Evolutionary conservation across 805 yeast genomes (phyloP), one percentile per base, ranked within the genome.

Genomic region (Wickerhamiella vanderwaltii): DNA sequence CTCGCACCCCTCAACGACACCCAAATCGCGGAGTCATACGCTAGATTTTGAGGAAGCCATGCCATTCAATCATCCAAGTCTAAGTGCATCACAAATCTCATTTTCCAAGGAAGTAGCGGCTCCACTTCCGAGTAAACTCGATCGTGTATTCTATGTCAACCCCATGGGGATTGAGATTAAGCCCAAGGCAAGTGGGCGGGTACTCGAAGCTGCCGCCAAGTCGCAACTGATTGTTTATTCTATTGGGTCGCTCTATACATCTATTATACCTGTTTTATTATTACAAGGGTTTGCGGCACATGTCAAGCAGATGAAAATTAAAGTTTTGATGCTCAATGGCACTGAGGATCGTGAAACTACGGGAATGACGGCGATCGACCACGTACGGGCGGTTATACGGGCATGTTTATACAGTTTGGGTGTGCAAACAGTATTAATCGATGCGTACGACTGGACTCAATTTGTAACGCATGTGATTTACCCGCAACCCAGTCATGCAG

Each of bases 231-330:
- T 86, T 0, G 64, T 87, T 0, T 83, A 77, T 54, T 81, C 94
- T 0, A 81, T 87, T 43, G 96, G 97, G 1, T 81, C 94, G 1
- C 63, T 87, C 28, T 81, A 82, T 79, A 87, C 97, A 0, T 82
- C 94, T 39, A 74, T 81, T 5, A 62, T 85, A 2, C 96, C 97
- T 0, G 76, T 85, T 0, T 61, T 85, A 5, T 70, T 84, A 6
- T 62, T 84, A 3, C 73, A 73, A 39, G 94, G 93, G 2, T 68
- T 68, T 26, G 77, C 85, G 0, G 35, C 29, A 5, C 17, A 34
- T 9, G 20, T 29, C 11, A 71, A 82, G 51, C 19, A 45, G 46
- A 22, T 43, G 38, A 4, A 61, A 60, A 11, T 49, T 49, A 52
- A 55, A 52, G 66, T 86, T 5, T 56, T 86, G 12, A 57, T 87